These are phyloP conservation scores for Paramecium caudatum DNA, from an alignment of 73 alveolate species.

Conservation along the genomic window DNA sequence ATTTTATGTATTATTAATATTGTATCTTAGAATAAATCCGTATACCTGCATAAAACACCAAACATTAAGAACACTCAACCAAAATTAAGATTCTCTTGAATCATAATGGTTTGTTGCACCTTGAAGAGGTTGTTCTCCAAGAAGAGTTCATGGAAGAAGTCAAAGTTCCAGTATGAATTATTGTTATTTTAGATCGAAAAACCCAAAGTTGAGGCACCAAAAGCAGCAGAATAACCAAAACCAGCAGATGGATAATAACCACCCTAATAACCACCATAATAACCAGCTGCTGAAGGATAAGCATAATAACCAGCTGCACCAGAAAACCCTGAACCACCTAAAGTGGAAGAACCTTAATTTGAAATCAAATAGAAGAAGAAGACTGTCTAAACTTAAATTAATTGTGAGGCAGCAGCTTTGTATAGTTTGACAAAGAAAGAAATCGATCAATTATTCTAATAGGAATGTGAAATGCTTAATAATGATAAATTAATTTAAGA, in stretches of 20 bases:
- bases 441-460: slow-evolving; percentile 58
- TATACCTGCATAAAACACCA: slow-evolving; percentile 80
- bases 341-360: slow-evolving; percentile 74
- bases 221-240: slow-evolving; percentile 68
- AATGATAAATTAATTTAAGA: slow-evolving; percentile 80
- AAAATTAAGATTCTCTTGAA: slow-evolving; percentile 81
- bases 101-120: slow-evolving; percentile 79
- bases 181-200: slow-evolving; percentile 57
- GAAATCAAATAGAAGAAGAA: slow-evolving; percentile 81
- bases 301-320: slow-evolving; percentile 77
- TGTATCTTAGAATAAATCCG: slow-evolving; percentile 72
- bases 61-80: slow-evolving; percentile 79
- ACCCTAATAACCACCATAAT: too few relatives aligned
- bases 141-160: slow-evolving; percentile 82
- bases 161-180: slow-evolving; percentile 53
- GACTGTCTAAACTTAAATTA: slow-evolving; percentile 73
- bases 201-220: slow-evolving; percentile 75
- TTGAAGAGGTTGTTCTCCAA: slow-evolving; percentile 81
- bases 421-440: slow-evolving; percentile 75
- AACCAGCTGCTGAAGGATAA: slow-evolving; percentile 71
- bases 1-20: background rate
- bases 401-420: slow-evolving; percentile 58
- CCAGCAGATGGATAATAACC: slow-evolving; percentile 66
- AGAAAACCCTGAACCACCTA: slow-evolving; percentile 70
- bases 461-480: slow-evolving; percentile 77